A percentile compares a stretch with the other conserved stretches of the same genome.
phyloP scores from a whole-genome alignment of 169 alveolate genomes.

The Plasmodium adleri region DNA sequence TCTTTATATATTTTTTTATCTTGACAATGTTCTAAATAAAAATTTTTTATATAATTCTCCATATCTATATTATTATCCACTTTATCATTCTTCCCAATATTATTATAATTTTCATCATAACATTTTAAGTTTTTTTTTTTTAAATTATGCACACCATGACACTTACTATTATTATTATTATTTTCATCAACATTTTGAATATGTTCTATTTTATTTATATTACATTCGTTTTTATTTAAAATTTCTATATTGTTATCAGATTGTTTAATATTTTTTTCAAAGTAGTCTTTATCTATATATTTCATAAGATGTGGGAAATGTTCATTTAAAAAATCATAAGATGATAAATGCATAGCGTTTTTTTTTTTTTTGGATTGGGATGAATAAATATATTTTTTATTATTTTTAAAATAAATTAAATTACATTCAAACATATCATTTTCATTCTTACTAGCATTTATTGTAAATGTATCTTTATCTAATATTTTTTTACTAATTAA shows the following conservation, averaged over 20 bases:
- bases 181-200: no score
- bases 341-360: constrained; percentile 48
- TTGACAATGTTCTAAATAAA: constrained; percentile 34
- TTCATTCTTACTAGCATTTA: constrained; percentile 8
- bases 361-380: constrained; percentile 53
- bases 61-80: not conserved
- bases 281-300: constrained; percentile 10
- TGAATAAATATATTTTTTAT: constrained; percentile 3
- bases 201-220: not conserved
- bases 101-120: no score
- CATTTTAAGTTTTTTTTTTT: no score
- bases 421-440: constrained; percentile 29
- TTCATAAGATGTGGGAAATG: constrained; percentile 30
- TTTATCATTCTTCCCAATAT: not conserved
- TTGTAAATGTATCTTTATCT: constrained; percentile 6
- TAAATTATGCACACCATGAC: not conserved
- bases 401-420: constrained; percentile 22
- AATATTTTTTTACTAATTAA: constrained; percentile 29
- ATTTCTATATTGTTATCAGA: not conserved
- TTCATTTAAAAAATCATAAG: constrained; percentile 30
- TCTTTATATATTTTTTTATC: constrained; percentile 36
- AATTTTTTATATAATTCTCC: constrained; percentile 15
- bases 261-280: constrained; percentile 11
- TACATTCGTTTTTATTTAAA: not conserved
- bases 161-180: not conserved